These are phyloP conservation scores for Penium margaritaceum DNA, from an alignment of 139 green algal species.

Conservation along the genomic window DNA sequence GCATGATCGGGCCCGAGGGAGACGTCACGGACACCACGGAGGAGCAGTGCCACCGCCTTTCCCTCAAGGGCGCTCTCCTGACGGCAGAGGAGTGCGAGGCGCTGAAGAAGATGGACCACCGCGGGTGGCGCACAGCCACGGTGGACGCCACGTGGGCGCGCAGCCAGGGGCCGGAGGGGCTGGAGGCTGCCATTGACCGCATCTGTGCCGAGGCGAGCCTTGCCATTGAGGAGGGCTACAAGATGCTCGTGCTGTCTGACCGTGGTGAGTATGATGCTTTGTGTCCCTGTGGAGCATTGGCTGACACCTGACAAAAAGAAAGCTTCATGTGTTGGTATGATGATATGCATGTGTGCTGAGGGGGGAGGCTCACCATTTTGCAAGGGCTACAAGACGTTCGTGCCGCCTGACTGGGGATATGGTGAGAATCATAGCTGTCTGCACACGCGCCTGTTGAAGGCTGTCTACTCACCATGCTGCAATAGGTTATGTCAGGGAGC, in stretches of 20 bases:
- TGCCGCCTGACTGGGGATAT: no score
- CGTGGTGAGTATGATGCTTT: constrained; percentile 40
- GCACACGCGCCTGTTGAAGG: no score
- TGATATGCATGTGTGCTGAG: no score
- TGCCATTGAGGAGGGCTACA: constrained; percentile 69
- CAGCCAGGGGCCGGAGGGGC: constrained; percentile 60
- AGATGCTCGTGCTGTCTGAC: constrained; percentile 73
- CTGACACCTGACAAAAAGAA: no score
- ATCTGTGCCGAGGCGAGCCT: constrained; percentile 64
- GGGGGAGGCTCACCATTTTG: no score
- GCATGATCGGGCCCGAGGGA: constrained; percentile 83
- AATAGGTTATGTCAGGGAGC: no score
- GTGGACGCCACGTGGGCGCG: constrained; percentile 80
- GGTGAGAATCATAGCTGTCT: no score
- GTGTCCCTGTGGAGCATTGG: no score
- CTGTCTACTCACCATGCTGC: no score
- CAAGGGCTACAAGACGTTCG: no score
- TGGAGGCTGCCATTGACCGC: constrained; percentile 64
- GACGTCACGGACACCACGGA: constrained; percentile 61
- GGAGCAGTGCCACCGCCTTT: constrained; percentile 67
- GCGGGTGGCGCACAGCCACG: constrained; percentile 50
- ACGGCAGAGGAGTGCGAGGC: constrained; percentile 68
- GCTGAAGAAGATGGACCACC: constrained; percentile 43
- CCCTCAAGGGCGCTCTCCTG: constrained; percentile 72
- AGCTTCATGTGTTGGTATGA: no score